Evolutionary conservation across 768 basidiomycete genomes (phyloP).

Genomic region (Mycena amicta): DNA sequence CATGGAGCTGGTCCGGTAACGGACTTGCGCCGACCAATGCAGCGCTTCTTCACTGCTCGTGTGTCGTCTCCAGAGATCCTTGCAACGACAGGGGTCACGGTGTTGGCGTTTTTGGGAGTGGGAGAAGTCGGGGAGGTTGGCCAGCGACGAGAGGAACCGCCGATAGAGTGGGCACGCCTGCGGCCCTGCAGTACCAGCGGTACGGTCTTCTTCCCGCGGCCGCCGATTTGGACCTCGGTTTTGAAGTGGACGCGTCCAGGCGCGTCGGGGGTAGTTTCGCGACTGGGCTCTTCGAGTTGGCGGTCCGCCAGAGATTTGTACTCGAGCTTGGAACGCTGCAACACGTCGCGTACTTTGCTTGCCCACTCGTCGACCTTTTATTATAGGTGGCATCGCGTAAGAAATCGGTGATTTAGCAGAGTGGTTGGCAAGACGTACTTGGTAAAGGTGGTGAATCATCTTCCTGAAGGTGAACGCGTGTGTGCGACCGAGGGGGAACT

Average conservation of each 20-base stretch:
- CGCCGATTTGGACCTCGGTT: slow-evolving; percentile 22
- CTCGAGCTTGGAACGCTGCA: slow-evolving; percentile 55
- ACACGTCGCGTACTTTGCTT: slow-evolving; percentile 52
- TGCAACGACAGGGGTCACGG: no score
- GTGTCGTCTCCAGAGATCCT: slow-evolving; percentile 21
- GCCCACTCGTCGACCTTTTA: slow-evolving; percentile 60
- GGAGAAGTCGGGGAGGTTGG: neutral
- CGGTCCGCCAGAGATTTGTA: slow-evolving; percentile 57
- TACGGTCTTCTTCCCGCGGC: slow-evolving; percentile 21
- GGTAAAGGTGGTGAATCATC: slow-evolving; percentile 69
- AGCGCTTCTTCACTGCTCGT: slow-evolving; percentile 57
- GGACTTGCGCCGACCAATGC: slow-evolving; percentile 54
- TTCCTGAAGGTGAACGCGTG: slow-evolving; percentile 67
- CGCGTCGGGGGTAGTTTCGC: slow-evolving; percentile 11
- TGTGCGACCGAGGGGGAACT: slow-evolving; percentile 47
- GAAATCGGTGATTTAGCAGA: neutral
- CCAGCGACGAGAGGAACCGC: slow-evolving; percentile 12
- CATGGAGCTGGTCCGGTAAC: slow-evolving; percentile 31
- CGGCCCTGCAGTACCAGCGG: slow-evolving; percentile 27
- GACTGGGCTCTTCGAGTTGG: neutral
- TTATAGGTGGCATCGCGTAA: no score
- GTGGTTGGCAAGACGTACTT: slow-evolving; percentile 11
- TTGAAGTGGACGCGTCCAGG: slow-evolving; percentile 32
- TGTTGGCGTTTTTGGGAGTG: neutral
- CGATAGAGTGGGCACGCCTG: slow-evolving; percentile 37